These are phyloP conservation scores for Coix lacrymajobi DNA, from an alignment of 176 grass and related monocot genomes.

Conservation along the genomic window DNA sequence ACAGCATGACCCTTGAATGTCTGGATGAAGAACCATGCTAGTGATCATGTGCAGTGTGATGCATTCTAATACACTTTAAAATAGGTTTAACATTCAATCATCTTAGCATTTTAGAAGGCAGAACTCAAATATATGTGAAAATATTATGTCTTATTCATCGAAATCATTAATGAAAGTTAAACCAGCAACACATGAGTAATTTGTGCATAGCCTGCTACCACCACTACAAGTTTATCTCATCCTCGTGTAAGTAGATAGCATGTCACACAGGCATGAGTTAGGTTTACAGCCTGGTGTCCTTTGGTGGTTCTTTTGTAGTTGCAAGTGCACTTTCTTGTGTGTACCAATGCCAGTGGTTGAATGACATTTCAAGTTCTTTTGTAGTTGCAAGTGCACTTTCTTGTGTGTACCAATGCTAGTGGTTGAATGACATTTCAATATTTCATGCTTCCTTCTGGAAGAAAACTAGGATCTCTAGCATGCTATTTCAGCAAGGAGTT, in stretches of 20 bases:
- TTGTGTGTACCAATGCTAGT: not conserved
- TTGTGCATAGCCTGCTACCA: not conserved
- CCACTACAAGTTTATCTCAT: not conserved
- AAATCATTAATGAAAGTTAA: no score
- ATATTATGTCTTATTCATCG: no score
- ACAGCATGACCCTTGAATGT: no score
- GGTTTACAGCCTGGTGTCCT: not conserved
- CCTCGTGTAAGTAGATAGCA: not conserved
- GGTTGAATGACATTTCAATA: not conserved
- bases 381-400: not conserved
- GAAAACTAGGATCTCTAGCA: not conserved
- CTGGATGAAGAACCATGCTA: no score
- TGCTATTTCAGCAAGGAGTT: not conserved
- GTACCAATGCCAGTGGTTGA: not conserved
- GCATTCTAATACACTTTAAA: no score
- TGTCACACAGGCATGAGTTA: not conserved
- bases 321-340: not conserved
- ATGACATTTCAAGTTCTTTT: no score
- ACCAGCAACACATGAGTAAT: not conserved
- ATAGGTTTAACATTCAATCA: no score
- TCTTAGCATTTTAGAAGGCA: no score
- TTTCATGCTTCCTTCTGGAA: not conserved
- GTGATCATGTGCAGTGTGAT: no score
- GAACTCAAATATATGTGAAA: no score
- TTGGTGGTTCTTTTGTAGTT: not conserved